Conservation (phyloP, 148 eudicot species). For the Amaranthus cruentus region DNA sequence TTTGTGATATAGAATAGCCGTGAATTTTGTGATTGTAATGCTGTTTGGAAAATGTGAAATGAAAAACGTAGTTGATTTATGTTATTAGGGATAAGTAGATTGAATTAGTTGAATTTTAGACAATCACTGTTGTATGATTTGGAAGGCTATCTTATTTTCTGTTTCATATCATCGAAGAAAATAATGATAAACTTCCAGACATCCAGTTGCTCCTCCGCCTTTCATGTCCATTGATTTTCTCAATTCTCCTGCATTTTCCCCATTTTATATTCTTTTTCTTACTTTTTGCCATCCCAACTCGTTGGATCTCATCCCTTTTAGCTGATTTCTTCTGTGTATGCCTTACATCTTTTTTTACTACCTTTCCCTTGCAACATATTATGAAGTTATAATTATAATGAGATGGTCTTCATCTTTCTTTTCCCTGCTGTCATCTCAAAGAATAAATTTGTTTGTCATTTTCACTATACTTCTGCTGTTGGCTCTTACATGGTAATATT, state of each 20-base stretch:
- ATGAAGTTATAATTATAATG: background rate
- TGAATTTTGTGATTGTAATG: too few species aligned
- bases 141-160: too few species aligned
- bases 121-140: too few species aligned
- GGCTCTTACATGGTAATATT: constrained; percentile 3
- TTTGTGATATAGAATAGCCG: too few species aligned
- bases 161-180: too few species aligned
- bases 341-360: background rate
- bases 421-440: background rate
- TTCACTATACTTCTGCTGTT: constrained; percentile 1
- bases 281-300: background rate
- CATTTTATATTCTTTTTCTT: background rate
- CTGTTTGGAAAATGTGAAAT: too few species aligned
- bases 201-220: too few species aligned
- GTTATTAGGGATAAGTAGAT: too few species aligned
- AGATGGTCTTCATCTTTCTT: background rate
- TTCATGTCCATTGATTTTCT: too few species aligned
- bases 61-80: too few species aligned
- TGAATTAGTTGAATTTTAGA: too few species aligned
- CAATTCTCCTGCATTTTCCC: background rate
- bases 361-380: background rate
- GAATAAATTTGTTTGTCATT: background rate
- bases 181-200: too few species aligned
- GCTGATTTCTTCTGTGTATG: background rate
- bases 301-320: background rate